Evolutionary conservation across 2,329 filamentous ascomycete species (phyloP), one percentile per base, ranked within the genome.

Genomic region (Zymoseptoria passerinii): DNA sequence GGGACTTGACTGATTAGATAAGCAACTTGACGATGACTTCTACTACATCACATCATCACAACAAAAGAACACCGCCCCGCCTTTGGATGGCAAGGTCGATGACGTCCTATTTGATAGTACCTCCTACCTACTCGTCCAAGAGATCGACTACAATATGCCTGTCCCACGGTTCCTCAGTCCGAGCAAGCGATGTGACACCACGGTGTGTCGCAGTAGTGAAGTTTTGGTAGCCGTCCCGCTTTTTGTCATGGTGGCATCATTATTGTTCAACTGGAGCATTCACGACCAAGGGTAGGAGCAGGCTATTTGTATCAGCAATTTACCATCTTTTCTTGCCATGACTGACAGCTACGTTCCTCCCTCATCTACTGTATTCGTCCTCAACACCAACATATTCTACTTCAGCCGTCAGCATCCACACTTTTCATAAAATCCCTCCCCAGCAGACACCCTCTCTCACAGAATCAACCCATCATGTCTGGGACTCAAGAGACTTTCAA

Each of bases 401-500:
- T 13, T 50, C 52, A 18, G 49, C 52, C 48, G 44, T 40, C 29
- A 44, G 9, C 29, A 57, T 29, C 56, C 19, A 55, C 52, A 55
- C 56, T 9, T 58, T 55, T 51, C 19, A 35, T 16, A 48, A 2
- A 4, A 23, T 23, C 23, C 8, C 23, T 29, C 50, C 50, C n/a
- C 13, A 40, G 29, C 48, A 13, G n/a, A 56, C 44, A 28, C n/a
- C n/a, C 51, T n/a, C 23, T 52, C 16, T 20, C 55, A 56, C 20
- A 55, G 48, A 44, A 56, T 19, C 29, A 58, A 49, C 49, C 28
- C 57, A 69, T n/a, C 58, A 71, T 71, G 69, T 68, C 69, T 58
- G 67, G 67, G 40, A 67, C 66, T 52, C 69, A 76, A 10, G 52
- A 72, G 56, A 79, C 77, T 57, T 80, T 75, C 71, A 74, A 80